phyloP scores from a whole-genome alignment of 495 filamentous ascomycete genomes.

The Monascus purpureus region DNA sequence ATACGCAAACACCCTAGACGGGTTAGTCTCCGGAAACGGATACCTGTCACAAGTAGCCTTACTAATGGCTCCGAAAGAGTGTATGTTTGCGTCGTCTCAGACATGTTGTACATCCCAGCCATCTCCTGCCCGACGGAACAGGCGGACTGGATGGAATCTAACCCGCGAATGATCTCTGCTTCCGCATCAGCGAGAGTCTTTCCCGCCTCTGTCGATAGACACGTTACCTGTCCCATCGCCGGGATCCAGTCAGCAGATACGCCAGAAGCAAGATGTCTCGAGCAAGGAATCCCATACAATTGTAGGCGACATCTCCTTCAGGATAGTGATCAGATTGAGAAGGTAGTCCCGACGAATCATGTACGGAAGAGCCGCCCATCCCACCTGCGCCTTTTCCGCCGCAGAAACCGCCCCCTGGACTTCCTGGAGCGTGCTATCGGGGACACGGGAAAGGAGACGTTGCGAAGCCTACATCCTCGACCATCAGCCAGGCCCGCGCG shows the following conservation, averaged over 20 bases:
- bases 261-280: neutral
- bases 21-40: too few relatives aligned
- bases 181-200: slow-evolving; percentile 17
- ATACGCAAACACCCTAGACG: slow-evolving; percentile 13
- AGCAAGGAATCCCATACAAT: slow-evolving; percentile 10
- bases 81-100: slow-evolving; percentile 11
- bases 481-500: neutral
- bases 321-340: slow-evolving; percentile 8
- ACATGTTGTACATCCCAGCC: slow-evolving; percentile 13
- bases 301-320: slow-evolving; percentile 9
- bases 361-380: slow-evolving; percentile 10
- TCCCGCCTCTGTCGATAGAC: slow-evolving; percentile 11
- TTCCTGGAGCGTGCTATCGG: slow-evolving; percentile 9
- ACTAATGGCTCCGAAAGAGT: slow-evolving; percentile 15
- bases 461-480: slow-evolving; percentile 8
- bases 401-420: slow-evolving; percentile 13
- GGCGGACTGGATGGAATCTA: slow-evolving; percentile 16
- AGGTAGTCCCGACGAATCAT: slow-evolving; percentile 11
- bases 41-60: too few relatives aligned
- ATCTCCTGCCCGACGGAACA: slow-evolving; percentile 16
- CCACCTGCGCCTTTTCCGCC: slow-evolving; percentile 10
- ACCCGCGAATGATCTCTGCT: slow-evolving; percentile 11
- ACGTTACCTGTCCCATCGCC: slow-evolving; percentile 4
- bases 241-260: too few relatives aligned
- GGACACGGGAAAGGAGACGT: slow-evolving; percentile 10